Conservation (phyloP, 352 stramenopile species). For the Pythium angustatum region DNA sequence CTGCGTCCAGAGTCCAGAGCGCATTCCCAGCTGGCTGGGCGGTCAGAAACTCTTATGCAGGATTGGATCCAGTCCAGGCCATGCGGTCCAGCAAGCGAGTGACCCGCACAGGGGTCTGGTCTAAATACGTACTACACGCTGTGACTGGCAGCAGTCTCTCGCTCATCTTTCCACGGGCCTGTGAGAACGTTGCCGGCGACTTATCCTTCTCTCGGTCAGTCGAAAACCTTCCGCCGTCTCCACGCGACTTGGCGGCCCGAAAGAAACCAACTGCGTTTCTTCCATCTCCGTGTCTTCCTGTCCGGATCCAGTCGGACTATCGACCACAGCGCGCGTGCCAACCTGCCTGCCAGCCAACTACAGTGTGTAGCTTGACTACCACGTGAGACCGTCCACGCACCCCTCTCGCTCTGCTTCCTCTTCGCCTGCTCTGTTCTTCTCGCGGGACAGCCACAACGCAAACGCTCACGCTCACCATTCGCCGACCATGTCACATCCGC, state of each 20-base stretch:
- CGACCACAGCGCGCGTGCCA: background rate
- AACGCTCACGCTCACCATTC: background rate
- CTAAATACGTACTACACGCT: background rate
- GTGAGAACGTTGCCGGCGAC: constrained; percentile 6
- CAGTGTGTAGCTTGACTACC: no score
- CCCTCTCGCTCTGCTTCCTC: background rate
- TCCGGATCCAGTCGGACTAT: background rate
- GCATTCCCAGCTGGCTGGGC: background rate
- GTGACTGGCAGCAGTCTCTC: background rate
- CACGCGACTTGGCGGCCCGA: constrained; percentile 1
- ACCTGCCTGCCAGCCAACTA: no score
- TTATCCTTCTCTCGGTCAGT: constrained; percentile 3
- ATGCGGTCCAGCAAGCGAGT: background rate
- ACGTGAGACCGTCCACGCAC: background rate
- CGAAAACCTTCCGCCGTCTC: background rate
- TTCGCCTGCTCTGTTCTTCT: background rate
- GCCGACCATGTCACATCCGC: constrained; percentile 6
- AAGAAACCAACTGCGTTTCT: constrained; percentile 1
- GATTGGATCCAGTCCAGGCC: constrained; percentile 1
- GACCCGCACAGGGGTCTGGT: background rate
- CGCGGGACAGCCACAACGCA: background rate
- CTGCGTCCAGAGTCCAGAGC: background rate
- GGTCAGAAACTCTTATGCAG: background rate
- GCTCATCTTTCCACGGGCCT: background rate
- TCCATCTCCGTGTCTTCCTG: background rate